Evolutionary conservation across 106 monocot genomes (phyloP).

Genomic region (Acorus gramineus): DNA sequence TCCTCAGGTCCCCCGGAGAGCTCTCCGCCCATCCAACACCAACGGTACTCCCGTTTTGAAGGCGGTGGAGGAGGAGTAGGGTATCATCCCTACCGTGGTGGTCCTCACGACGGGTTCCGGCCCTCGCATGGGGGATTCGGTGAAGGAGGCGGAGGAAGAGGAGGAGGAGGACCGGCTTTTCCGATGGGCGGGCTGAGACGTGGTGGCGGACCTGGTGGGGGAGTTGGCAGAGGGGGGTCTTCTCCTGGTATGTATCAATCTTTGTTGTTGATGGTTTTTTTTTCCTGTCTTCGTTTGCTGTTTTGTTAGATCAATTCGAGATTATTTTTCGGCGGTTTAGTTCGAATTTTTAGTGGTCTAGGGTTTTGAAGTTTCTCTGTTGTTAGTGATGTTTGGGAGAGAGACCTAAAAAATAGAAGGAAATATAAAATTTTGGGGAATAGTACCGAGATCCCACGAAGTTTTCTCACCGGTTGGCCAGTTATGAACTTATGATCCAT

Average conservation of each 20-base stretch:
- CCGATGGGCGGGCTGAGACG: constrained; percentile 26
- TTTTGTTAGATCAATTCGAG: not conserved
- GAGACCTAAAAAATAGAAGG: too few relatives aligned
- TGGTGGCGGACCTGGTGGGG: constrained; percentile 8
- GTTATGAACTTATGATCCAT: too few relatives aligned
- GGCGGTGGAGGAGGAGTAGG: constrained; percentile 28
- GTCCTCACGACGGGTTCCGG: constrained; percentile 31
- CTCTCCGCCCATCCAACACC: constrained; percentile 18
- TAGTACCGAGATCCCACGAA: too few relatives aligned
- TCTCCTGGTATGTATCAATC: not conserved
- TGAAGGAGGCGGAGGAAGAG: not conserved
- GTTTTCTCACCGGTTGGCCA: too few relatives aligned
- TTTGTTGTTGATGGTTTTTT: not conserved
- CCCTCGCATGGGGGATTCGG: constrained; percentile 16
- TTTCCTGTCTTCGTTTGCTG: not conserved
- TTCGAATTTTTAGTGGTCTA: too few relatives aligned
- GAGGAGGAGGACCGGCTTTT: constrained; percentile 8
- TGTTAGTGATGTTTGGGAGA: too few relatives aligned
- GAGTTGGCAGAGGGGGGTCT: constrained; percentile 19
- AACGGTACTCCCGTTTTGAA: constrained; percentile 15
- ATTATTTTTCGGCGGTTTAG: not conserved
- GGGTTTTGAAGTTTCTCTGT: too few relatives aligned
- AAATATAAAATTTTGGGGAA: too few relatives aligned
- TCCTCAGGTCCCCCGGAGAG: constrained; percentile 26
- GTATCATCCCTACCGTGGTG: constrained; percentile 51